A percentile compares a stretch with the other conserved stretches of the same genome.
phyloP scores from a whole-genome alignment of 139 green algal species.

The Eudorina sp. region DNA sequence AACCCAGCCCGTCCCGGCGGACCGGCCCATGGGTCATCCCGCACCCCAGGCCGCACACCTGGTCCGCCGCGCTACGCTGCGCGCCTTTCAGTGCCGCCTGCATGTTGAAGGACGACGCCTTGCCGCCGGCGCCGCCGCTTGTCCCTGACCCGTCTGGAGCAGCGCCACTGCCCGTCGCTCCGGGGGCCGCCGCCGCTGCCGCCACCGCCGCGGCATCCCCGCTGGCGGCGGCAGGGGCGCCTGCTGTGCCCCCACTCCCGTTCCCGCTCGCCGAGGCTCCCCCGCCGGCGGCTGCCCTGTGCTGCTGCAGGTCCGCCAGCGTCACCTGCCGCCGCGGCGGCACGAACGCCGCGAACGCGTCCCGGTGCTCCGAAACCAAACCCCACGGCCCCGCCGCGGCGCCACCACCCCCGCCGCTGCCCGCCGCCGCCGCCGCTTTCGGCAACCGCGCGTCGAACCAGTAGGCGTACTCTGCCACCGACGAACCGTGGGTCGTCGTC shows the following conservation, averaged over 20 bases:
- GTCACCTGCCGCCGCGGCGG: conserved; percentile 6
- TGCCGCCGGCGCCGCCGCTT: not conserved
- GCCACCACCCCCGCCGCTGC: not conserved
- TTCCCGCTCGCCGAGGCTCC: not conserved
- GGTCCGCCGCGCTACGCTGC: conserved; percentile 9
- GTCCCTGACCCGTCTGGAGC: not conserved
- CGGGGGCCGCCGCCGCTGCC: not conserved
- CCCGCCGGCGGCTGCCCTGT: not conserved
- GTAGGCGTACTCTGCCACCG: conserved; percentile 7
- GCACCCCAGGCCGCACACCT: too few species aligned
- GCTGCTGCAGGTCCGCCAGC: conserved; percentile 18
- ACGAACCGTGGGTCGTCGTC: not conserved
- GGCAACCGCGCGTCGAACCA: conserved; percentile 37
- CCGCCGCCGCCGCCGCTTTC: not conserved
- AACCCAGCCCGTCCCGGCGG: too few species aligned
- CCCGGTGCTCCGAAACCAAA: not conserved
- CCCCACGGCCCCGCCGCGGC: not conserved
- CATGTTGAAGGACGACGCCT: conserved; percentile 42
- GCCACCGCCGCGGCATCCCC: not conserved
- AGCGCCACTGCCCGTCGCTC: not conserved
- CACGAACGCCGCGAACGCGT: conserved; percentile 41
- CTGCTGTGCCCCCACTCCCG: not conserved
- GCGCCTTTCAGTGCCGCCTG: conserved; percentile 34
- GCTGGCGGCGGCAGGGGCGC: not conserved
- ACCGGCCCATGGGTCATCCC: too few species aligned